Evolutionary conservation across 2,329 filamentous ascomycete genomes (phyloP).

Genomic region (Stromatinia cepivora): DNA sequence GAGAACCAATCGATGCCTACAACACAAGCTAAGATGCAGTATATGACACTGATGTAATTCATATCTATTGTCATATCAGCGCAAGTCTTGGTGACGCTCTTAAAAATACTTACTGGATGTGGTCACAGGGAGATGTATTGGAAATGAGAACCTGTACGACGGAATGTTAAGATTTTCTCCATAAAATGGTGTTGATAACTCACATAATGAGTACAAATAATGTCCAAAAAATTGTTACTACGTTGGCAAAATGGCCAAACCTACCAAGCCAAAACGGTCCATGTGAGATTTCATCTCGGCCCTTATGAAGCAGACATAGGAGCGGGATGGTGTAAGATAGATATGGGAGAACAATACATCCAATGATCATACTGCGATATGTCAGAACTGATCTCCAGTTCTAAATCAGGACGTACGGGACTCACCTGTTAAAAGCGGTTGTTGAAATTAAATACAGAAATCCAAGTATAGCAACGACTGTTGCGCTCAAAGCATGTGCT

Average conservation of each 20-base stretch:
- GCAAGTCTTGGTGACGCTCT: not conserved
- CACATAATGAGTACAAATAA: conserved; percentile 59
- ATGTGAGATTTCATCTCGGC: conserved; percentile 57
- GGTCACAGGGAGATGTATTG: conserved; percentile 18
- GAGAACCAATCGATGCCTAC: conserved; percentile 14
- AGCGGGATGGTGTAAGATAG: conserved; percentile 19
- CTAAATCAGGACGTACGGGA: not conserved
- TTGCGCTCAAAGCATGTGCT: conserved; percentile 19
- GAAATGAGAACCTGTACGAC: conserved; percentile 19
- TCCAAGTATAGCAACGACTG: conserved; percentile 17
- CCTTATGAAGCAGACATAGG: conserved; percentile 42
- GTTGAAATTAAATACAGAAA: conserved; percentile 17
- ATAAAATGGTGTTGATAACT: not conserved
- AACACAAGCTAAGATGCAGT: conserved; percentile 5
- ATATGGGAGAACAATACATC: conserved; percentile 22
- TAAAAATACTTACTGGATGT: conserved; percentile 17
- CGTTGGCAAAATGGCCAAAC: conserved; percentile 59
- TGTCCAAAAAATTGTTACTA: conserved; percentile 56
- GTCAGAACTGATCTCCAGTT: not conserved
- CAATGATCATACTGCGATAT: conserved; percentile 18
- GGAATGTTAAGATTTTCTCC: not conserved
- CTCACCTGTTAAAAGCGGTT: conserved; percentile 22
- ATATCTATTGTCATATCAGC: conserved; percentile 11
- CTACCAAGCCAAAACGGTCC: conserved; percentile 57
- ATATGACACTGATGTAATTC: conserved; percentile 23